Percentiles rank a stretch among this genome's conserved stretches.
Conservation (phyloP, 129 eudicot species). For the Erigeron canadensis region DNA sequence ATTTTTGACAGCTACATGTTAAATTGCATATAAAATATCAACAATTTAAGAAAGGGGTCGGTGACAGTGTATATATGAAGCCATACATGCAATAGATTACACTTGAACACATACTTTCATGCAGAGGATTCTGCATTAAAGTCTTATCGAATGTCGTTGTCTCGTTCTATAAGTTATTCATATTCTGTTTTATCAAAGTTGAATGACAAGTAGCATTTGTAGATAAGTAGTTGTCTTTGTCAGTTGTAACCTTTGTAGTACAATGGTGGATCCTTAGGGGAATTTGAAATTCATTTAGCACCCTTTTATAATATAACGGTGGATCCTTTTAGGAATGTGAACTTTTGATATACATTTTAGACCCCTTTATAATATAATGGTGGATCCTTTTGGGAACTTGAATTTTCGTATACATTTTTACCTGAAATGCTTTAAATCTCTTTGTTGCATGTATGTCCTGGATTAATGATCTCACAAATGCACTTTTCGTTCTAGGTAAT, state of each 20-base stretch:
- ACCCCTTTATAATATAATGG: not conserved
- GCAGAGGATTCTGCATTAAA: not conserved
- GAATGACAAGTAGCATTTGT: no score
- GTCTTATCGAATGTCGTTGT: no score
- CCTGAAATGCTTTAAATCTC: not conserved
- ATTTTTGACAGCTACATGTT: not conserved
- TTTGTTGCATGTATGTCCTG: no score
- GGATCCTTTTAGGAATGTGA: no score
- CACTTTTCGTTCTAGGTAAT: conserved; percentile 55
- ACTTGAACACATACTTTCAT: not conserved
- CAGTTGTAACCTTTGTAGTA: no score
- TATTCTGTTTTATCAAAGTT: no score
- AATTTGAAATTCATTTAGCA: no score
- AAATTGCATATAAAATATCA: not conserved
- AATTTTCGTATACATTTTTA: not conserved
- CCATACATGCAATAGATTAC: not conserved
- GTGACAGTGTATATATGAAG: not conserved
- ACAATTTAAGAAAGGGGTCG: not conserved
- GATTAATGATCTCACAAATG: conserved; percentile 12
- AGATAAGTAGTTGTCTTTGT: no score
- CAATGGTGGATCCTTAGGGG: no score
- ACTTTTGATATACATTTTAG: no score
- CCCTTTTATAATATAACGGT: no score
- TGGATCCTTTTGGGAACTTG: not conserved
- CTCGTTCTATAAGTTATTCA: no score